Evolutionary conservation across 2,329 filamentous ascomycete genomes (phyloP).

Genomic region (Phialophora expanda): DNA sequence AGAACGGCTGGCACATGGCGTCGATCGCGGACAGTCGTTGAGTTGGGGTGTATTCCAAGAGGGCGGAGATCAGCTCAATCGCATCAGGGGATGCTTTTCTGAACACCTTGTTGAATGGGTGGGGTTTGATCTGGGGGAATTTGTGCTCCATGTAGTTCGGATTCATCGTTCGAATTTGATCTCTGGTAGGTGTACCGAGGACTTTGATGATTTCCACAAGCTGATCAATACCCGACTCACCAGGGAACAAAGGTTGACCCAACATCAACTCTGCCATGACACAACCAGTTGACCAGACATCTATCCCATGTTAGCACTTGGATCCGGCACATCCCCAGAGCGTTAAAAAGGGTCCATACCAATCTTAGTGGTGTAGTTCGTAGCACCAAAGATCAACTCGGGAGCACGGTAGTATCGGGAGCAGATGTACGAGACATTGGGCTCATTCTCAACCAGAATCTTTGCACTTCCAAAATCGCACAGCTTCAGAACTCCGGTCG

Average conservation of each 20-base stretch:
- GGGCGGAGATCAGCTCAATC: constrained; percentile 89
- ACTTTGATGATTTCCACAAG: constrained; percentile 99
- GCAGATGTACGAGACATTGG: constrained; percentile 99
- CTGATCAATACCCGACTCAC: constrained; percentile 98
- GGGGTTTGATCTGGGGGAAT: constrained; percentile 99
- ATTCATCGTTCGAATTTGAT: constrained; percentile 99
- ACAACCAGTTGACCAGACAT: constrained; percentile 99
- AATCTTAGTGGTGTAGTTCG: constrained; percentile 99
- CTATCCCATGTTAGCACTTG: constrained; percentile 55
- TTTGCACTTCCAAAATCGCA: constrained; percentile 99
- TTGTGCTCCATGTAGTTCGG: constrained; percentile 99
- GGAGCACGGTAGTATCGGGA: constrained; percentile 98
- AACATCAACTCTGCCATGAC: constrained; percentile 99
- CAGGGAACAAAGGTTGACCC: constrained; percentile 94
- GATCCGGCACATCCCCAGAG: constrained; percentile 16
- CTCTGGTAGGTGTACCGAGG: constrained; percentile 90
- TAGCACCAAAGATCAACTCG: constrained; percentile 97
- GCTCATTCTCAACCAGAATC: constrained; percentile 97
- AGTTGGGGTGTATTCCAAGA: constrained; percentile 96
- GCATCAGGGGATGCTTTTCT: constrained; percentile 91
- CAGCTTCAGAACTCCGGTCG: constrained; percentile 89
- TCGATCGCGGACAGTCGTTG: constrained; percentile 92
- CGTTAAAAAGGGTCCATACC: constrained; percentile 65
- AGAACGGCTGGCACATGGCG: constrained; percentile 98
- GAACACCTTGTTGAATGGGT: constrained; percentile 99